Conservation (phyloP, 495 filamentous ascomycete genomes). For the Xylaria curta region DNA sequence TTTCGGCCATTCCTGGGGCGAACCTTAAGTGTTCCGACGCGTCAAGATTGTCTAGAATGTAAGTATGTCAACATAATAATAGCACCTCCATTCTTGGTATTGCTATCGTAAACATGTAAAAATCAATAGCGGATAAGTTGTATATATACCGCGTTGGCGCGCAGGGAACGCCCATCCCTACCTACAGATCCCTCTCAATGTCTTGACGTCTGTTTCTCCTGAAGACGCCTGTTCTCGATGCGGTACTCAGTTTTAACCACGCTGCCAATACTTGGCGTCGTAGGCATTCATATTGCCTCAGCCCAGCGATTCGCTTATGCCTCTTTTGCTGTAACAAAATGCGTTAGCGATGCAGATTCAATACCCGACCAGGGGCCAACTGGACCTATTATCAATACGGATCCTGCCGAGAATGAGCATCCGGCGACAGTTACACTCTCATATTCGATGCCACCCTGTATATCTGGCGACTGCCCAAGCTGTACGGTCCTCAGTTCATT, state of each 20-base stretch:
- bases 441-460: slow-evolving; percentile 21
- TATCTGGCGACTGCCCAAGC: slow-evolving; percentile 13
- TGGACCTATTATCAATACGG: background rate
- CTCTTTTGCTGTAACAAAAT: slow-evolving; percentile 15
- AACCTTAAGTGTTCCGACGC: background rate
- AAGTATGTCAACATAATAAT: slow-evolving; percentile 1
- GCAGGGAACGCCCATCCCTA: background rate
- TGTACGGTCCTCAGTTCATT: slow-evolving; percentile 21
- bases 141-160: slow-evolving; percentile 16
- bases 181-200: background rate
- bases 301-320: slow-evolving; percentile 19
- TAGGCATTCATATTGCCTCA: background rate
- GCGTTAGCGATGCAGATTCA: background rate
- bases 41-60: background rate
- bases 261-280: background rate
- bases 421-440: slow-evolving; percentile 1
- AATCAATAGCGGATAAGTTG: background rate
- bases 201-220: background rate
- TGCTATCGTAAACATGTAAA: background rate
- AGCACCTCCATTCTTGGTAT: background rate
- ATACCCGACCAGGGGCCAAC: background rate
- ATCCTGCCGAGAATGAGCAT: background rate
- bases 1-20: background rate
- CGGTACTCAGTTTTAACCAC: background rate
- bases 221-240: background rate